Percentiles rank a stretch among this genome's conserved stretches.
These are phyloP conservation scores for Potentilla sterilis DNA, from an alignment of 306 rosid species.

Conservation along the genomic window DNA sequence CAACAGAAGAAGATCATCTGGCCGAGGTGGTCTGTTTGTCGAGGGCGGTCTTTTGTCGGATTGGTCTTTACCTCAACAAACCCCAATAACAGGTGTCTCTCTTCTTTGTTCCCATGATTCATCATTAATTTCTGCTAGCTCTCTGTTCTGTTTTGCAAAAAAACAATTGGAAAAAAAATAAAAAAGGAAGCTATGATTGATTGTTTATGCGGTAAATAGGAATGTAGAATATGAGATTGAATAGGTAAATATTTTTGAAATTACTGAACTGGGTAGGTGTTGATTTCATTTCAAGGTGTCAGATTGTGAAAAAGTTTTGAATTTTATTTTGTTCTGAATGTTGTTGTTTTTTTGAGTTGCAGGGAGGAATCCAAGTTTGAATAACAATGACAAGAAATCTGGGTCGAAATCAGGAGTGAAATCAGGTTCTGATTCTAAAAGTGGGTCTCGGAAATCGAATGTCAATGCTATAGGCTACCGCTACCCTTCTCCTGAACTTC, in stretches of 20 bases:
- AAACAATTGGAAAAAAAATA: not conserved
- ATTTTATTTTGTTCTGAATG: constrained; percentile 16
- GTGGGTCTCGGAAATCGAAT: constrained; percentile 20
- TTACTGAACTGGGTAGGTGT: not conserved
- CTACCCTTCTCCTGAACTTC: constrained; percentile 52
- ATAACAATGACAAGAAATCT: constrained; percentile 40
- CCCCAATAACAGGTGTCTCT: constrained; percentile 45
- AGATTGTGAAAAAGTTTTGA: not conserved
- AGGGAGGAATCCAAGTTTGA: constrained; percentile 50
- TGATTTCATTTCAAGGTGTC: not conserved
- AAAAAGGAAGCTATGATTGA: constrained; percentile 1
- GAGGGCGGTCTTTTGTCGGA: constrained; percentile 80
- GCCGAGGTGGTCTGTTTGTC: constrained; percentile 41
- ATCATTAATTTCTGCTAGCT: not conserved
- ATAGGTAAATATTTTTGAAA: not conserved
- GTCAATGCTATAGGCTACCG: constrained; percentile 53
- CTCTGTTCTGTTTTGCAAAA: constrained; percentile 14
- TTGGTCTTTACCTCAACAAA: constrained; percentile 47
- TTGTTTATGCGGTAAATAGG: too few relatives aligned
- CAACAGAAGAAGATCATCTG: constrained; percentile 37
- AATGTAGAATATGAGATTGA: not conserved
- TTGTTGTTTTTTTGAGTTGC: constrained; percentile 28
- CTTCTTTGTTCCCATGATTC: not conserved
- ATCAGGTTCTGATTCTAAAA: constrained; percentile 45
- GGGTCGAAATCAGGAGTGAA: constrained; percentile 43